Conservation (phyloP, 2,329 filamentous ascomycete genomes). For the Neopestalotiopsis sp. region DNA sequence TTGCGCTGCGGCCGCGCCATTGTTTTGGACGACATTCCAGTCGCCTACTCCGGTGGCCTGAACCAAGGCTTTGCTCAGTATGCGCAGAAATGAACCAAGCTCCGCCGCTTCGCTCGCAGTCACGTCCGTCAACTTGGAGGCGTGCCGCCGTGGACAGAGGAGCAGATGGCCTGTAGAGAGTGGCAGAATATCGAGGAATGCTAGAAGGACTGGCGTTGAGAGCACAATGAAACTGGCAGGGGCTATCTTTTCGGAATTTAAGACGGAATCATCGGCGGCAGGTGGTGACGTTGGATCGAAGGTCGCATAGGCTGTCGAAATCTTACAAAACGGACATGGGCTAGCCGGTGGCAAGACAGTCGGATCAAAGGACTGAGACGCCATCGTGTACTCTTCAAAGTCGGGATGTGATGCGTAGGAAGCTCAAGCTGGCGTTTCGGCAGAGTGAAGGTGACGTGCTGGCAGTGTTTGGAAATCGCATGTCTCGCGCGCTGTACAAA, state of each 20-base stretch:
- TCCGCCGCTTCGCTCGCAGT: conserved; percentile 66
- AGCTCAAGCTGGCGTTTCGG: neutral
- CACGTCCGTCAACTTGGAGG: conserved; percentile 78
- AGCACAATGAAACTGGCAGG: conserved; percentile 70
- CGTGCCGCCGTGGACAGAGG: conserved; percentile 78
- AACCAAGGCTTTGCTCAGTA: conserved; percentile 75
- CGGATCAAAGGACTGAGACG: conserved; percentile 40
- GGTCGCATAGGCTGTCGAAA: conserved; percentile 55
- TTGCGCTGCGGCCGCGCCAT: conserved; percentile 86
- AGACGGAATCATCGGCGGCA: conserved; percentile 31
- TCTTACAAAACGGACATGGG: conserved; percentile 68
- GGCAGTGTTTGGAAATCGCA: neutral
- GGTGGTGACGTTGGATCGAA: conserved; percentile 34
- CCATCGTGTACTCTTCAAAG: neutral
- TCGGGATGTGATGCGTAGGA: neutral
- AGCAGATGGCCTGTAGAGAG: conserved; percentile 84
- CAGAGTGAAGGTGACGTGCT: neutral
- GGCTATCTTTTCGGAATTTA: conserved; percentile 32
- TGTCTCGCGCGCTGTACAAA: neutral
- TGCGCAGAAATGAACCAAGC: conserved; percentile 71
- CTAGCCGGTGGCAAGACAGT: conserved; percentile 37
- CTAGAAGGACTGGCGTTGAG: conserved; percentile 77
- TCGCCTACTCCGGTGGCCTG: conserved; percentile 74
- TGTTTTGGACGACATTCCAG: conserved; percentile 98
- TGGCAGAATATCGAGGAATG: conserved; percentile 93